A percentile compares a stretch with the other conserved stretches of the same genome.
Evolutionary conservation across 768 basidiomycete species (phyloP).

Genomic region (Leucocoprinus birnbaumii): DNA sequence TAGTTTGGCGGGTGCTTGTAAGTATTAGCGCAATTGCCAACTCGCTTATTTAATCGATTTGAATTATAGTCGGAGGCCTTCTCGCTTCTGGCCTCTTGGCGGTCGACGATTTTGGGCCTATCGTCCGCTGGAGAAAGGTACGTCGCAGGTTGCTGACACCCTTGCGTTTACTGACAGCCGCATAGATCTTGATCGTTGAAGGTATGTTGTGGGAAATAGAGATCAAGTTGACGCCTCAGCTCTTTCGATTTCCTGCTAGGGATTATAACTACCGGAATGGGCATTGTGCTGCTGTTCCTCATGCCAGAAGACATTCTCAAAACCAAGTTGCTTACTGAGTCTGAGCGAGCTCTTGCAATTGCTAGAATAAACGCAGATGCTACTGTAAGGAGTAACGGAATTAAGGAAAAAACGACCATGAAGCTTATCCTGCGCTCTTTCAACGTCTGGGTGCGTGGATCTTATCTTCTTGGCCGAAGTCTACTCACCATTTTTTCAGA

Average conservation of each 20-base stretch:
- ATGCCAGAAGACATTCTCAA: slow-evolving; percentile 24
- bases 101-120: slow-evolving; percentile 25
- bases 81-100: slow-evolving; percentile 33
- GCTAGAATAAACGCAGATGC: slow-evolving; percentile 27
- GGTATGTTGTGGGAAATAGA: slow-evolving; percentile 18
- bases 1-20: slow-evolving; percentile 32
- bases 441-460: slow-evolving; percentile 16
- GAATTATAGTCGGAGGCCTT: slow-evolving; percentile 30
- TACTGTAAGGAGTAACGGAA: slow-evolving; percentile 12
- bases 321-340: slow-evolving; percentile 24
- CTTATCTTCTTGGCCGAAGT: not conserved
- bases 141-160: not conserved
- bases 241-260: slow-evolving; percentile 16
- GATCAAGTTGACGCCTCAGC: not conserved
- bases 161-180: too few species aligned
- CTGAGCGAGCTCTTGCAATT: slow-evolving; percentile 25
- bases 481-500: slow-evolving; percentile 18
- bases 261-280: slow-evolving; percentile 25
- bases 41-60: not conserved
- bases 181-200: slow-evolving; percentile 19
- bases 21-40: slow-evolving; percentile 9
- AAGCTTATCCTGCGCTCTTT: slow-evolving; percentile 13
- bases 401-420: slow-evolving; percentile 12
- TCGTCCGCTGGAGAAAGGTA: slow-evolving; percentile 31
- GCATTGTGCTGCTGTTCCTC: slow-evolving; percentile 22